Evolutionary conservation across 2,329 filamentous ascomycete genomes (phyloP).

Genomic region (Claviceps africana): DNA sequence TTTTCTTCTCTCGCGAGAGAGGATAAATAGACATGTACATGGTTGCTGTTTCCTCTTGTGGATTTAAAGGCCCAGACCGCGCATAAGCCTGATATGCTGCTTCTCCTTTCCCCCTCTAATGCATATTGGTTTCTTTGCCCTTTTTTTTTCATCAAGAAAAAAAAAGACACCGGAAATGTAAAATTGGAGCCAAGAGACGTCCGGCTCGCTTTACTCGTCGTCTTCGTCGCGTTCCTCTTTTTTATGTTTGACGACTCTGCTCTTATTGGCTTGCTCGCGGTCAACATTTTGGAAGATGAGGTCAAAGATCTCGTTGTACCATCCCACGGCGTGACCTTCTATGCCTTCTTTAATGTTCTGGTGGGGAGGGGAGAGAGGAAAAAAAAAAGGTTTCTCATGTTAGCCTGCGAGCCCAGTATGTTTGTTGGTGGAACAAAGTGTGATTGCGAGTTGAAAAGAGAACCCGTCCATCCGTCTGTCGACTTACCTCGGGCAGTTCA

Average conservation of each 20-base stretch:
- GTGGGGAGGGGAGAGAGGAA: slow-evolving; percentile 4
- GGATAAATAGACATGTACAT: background rate
- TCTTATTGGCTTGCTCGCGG: slow-evolving; percentile 56
- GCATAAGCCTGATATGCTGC: background rate
- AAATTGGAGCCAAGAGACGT: background rate
- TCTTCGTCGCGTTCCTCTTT: slow-evolving; percentile 24
- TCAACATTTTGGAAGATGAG: slow-evolving; percentile 79
- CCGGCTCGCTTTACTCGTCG: slow-evolving; percentile 16
- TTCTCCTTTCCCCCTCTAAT: background rate
- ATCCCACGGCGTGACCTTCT: slow-evolving; percentile 76
- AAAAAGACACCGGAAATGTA: background rate
- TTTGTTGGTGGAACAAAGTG: background rate
- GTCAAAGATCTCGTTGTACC: slow-evolving; percentile 90
- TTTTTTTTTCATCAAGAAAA: background rate
- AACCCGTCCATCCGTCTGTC: background rate
- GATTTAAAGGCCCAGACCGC: background rate
- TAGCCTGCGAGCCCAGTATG: background rate
- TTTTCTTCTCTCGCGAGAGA: background rate
- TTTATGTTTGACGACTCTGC: slow-evolving; percentile 47
- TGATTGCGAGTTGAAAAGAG: too few relatives aligned
- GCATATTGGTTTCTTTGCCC: background rate
- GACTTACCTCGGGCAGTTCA: slow-evolving; percentile 82
- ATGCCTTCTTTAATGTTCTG: slow-evolving; percentile 98
- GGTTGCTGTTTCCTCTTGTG: slow-evolving; percentile 2
- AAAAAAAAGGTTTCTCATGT: background rate